Evolutionary conservation across 371 early-diverging fungal genomes (phyloP), one percentile per base, ranked within the genome.

Genomic region (Apophysomyces trapeziformis): DNA sequence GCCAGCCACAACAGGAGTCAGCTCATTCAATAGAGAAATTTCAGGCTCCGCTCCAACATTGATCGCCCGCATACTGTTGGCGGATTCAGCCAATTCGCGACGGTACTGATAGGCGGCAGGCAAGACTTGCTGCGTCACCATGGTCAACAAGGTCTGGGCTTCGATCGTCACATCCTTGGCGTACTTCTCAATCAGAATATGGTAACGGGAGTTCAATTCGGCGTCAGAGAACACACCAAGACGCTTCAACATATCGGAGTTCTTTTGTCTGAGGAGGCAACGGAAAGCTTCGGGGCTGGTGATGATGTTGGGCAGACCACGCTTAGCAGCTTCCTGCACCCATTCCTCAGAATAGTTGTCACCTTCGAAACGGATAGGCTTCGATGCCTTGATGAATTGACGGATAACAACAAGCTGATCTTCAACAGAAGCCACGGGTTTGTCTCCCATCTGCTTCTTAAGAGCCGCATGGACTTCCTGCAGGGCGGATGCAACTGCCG

Each of bases 111-210:
- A 94, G 36, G 91, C 91, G 38, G 95, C 90, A 39, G 98, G 98
- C 68, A 99, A 79, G 57, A 99, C 91, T 72, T 89, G 88, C 77
- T 92, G 92, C 46, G 79, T 76, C 38, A 95, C 77, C 84, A 99
- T 87, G 61, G 87, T 80, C 57, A 87, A 75, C 77, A 99, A 83
- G n/a, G 98, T 95, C 80, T 93, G 91, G 68, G 92, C 95, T 87
- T 99, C 98, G 70, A 97, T 95, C 65, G 93, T 73, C 44, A 96
- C 74, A 75, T 97, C 97, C 91, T 99, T 99, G 81, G 91, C 86
- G 75, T 97, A 98, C 74, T 93, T 94, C 84, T 99, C 98, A 70
- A 89, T 80, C 69, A 98, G 84, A 76, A 98, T 95, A 80, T 96
- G 92, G 89, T 89, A 95, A 69, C 98, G 93, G 38, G 98, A 95